A percentile compares a stretch with the other conserved stretches of the same genome.
Evolutionary conservation across 2,329 filamentous ascomycete genomes (phyloP).

Genomic region (Pseudocercospora pini-densiflorae): DNA sequence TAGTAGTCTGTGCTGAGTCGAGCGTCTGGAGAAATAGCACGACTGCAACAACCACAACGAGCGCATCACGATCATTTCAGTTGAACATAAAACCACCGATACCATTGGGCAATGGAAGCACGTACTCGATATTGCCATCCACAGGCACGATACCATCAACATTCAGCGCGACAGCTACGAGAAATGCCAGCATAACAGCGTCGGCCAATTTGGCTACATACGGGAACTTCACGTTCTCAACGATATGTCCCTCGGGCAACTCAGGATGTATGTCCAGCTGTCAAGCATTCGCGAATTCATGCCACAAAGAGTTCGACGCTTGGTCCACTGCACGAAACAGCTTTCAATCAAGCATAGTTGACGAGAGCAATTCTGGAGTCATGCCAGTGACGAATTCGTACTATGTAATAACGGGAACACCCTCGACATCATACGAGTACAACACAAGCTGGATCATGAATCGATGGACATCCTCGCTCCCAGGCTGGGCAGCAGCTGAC

Average conservation of each 20-base stretch:
- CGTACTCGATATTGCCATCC: background rate
- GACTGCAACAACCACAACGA: background rate
- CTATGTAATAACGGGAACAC: background rate
- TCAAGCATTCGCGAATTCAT: background rate
- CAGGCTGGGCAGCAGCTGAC: background rate
- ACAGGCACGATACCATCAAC: background rate
- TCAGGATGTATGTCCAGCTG: background rate
- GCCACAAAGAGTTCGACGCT: background rate
- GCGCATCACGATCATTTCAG: background rate
- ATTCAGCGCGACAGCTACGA: background rate
- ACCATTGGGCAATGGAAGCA: background rate
- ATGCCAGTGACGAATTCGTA: background rate
- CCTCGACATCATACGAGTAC: background rate
- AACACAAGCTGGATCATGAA: slow-evolving; percentile 1
- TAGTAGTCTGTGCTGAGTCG: background rate
- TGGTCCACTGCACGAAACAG: background rate
- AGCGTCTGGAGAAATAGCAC: background rate
- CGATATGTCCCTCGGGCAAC: background rate
- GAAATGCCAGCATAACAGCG: background rate
- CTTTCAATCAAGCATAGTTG: background rate
- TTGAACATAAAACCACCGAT: slow-evolving; percentile 6
- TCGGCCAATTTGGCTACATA: slow-evolving; percentile 4
- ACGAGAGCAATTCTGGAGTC: background rate
- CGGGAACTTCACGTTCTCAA: background rate
- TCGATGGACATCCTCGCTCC: background rate